phyloP scores from a whole-genome alignment of 768 basidiomycete species.

The Russula vinacea region DNA sequence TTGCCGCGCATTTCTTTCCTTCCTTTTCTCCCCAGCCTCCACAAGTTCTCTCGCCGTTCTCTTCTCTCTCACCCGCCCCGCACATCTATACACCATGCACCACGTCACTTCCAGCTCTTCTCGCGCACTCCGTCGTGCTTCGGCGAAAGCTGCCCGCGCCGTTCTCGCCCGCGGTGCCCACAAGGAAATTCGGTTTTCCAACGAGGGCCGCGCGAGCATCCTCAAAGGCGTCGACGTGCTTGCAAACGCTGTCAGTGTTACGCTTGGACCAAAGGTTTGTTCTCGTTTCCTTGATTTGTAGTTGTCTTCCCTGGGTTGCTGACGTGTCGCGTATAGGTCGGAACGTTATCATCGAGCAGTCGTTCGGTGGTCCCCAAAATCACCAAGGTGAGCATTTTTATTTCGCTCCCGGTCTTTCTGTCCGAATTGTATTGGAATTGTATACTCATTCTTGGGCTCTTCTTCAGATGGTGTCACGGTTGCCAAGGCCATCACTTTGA shows the following conservation, averaged over 20 bases:
- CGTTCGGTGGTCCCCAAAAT: conserved; percentile 89
- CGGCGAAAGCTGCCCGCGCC: conserved; percentile 54
- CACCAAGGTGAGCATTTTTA: conserved; percentile 65
- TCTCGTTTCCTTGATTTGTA: neutral
- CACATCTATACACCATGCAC: conserved; percentile 52
- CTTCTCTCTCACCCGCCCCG: conserved; percentile 16
- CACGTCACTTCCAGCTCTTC: conserved; percentile 65
- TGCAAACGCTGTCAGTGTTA: conserved; percentile 94
- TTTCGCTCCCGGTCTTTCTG: neutral
- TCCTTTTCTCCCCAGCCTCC: neutral
- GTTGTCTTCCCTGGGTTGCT: conserved; percentile 15
- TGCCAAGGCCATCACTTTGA: conserved; percentile 87
- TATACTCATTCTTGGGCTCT: conserved; percentile 6
- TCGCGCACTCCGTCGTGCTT: conserved; percentile 64
- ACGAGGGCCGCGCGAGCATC: conserved; percentile 91
- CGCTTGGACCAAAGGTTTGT: conserved; percentile 87
- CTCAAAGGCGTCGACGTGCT: conserved; percentile 95
- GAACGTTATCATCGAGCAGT: conserved; percentile 98
- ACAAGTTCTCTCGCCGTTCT: neutral
- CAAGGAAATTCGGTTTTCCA: conserved; percentile 97
- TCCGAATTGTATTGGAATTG: neutral
- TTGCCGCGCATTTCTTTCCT: neutral
- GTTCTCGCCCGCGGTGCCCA: conserved; percentile 68
- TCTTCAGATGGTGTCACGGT: conserved; percentile 90
- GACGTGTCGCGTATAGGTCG: conserved; percentile 52